Base-by-base conservation (phyloP, 2,329 filamentous ascomycete species). In the Xylaria sp. region DNA sequence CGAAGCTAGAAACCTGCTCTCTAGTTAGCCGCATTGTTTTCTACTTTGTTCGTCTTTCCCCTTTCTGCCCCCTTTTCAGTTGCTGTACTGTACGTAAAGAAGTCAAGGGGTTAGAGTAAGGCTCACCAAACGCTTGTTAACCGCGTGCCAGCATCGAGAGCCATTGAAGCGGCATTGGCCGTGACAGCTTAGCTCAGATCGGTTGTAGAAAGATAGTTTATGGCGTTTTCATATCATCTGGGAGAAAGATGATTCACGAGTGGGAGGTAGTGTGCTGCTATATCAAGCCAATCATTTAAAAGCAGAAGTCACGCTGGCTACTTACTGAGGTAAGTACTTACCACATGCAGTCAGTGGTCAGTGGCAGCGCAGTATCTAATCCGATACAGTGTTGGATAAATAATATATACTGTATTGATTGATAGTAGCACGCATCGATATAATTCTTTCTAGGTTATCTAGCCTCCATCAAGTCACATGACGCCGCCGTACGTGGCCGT, bases 1-100 rank as follows among this genome's bases (percentile, higher is more conserved):
- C 2, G 84, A 86, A 55, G 80, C 73, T 15, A 85, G 74, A 69
- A 84, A 82, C 74, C 85, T 87, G 46, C 1, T 56, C 8, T 37
- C 31, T 6, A 44, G 41, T 71, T 44, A 70, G 63, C 37, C 4
- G 3, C 39, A 48, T 70, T 31, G 20, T 64, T 41, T 58, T 69
- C 28, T n/a, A 23, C 8, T 52, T 44, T 18, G 8, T 25, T 28
- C 31, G 44, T 48, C n/a, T 3, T 48, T 20, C n/a, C 9, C n/a
- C 9, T 23, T n/a, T n/a, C n/a, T n/a, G 7, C 15, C 41, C 18
- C 15, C 41, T 7, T 48, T 20, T 48, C 23, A 20, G 3, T 48
- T 46, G 44, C 7, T n/a, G 18, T 15, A 9, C 44, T 18, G 28
- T 28, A 28, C 5, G 28, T 28, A 6, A 4, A 28, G 28, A 28